Percentiles rank a stretch among this genome's conserved stretches.
These are phyloP conservation scores for Fusarium heterosporum DNA, from an alignment of 2,329 filamentous ascomycete genomes.

Conservation along the genomic window DNA sequence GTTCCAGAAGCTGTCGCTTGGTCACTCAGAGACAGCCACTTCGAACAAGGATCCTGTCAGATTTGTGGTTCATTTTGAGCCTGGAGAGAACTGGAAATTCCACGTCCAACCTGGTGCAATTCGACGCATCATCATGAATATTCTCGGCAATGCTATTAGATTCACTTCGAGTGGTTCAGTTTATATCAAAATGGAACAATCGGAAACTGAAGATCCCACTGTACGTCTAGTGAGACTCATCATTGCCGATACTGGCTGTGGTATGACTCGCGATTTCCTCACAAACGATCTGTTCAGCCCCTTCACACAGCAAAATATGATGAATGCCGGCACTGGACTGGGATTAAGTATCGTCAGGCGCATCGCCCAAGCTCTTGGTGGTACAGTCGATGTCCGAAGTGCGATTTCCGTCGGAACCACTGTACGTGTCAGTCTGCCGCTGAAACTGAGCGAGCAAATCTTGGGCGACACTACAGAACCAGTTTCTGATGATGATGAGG, in stretches of 20 bases:
- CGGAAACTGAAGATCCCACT: not conserved
- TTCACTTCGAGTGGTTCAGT: not conserved
- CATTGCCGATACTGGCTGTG: not conserved
- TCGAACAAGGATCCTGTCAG: fast-evolving
- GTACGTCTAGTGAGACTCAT: not conserved
- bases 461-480: fast-evolving
- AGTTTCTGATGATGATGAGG: not conserved
- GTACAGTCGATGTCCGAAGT: not conserved
- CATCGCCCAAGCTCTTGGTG: not conserved
- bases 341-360: slow-evolving; percentile 1
- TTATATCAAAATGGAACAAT: not conserved
- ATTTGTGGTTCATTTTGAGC: not conserved
- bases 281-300: not conserved
- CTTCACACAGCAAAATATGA: slow-evolving; percentile 1
- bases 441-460: not conserved
- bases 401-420: not conserved
- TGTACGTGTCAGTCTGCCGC: not conserved
- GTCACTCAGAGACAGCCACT: not conserved
- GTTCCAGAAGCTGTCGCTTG: not conserved
- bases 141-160: not conserved
- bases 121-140: not conserved
- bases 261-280: not conserved
- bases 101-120: not conserved
- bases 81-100: not conserved
- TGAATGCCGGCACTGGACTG: not conserved